Evolutionary conservation across 768 basidiomycete genomes (phyloP).

Genomic region (Phylloporus sp.): DNA sequence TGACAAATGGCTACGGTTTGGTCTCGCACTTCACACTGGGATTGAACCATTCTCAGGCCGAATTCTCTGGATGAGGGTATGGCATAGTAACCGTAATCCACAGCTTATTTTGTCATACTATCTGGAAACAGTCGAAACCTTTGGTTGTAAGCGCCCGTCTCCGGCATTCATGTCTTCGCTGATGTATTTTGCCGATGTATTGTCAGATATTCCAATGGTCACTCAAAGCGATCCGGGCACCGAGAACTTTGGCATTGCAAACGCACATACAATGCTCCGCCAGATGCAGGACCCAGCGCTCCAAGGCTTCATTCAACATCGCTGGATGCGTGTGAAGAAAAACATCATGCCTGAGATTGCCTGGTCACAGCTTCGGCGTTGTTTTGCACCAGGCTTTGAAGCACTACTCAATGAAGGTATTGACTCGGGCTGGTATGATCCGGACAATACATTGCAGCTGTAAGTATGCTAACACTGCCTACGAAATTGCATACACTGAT

Average conservation of each 20-base stretch:
- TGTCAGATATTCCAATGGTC: not conserved
- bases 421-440: slow-evolving; percentile 30
- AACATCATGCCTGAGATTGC: slow-evolving; percentile 43
- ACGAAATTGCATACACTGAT: not conserved
- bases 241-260: not conserved
- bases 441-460: slow-evolving; percentile 22
- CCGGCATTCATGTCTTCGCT: not conserved
- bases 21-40: not conserved
- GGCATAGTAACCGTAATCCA: slow-evolving; percentile 1
- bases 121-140: not conserved
- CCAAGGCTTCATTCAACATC: slow-evolving; percentile 37
- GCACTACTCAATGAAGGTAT: slow-evolving; percentile 28
- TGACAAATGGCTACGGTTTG: slow-evolving; percentile 1
- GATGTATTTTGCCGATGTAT: not conserved
- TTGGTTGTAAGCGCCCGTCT: not conserved
- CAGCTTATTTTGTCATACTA: slow-evolving; percentile 2
- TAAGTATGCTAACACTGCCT: slow-evolving; percentile 5
- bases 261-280: not conserved
- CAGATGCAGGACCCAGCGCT: slow-evolving; percentile 34
- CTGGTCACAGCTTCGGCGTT: slow-evolving; percentile 35
- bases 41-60: not conserved
- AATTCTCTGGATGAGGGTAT: slow-evolving; percentile 1
- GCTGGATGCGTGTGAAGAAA: slow-evolving; percentile 32
- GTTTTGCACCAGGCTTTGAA: slow-evolving; percentile 37
- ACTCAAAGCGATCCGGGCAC: slow-evolving; percentile 3